Conservation (phyloP, 331 rosid genomes). For the Telfairia occidentalis region DNA sequence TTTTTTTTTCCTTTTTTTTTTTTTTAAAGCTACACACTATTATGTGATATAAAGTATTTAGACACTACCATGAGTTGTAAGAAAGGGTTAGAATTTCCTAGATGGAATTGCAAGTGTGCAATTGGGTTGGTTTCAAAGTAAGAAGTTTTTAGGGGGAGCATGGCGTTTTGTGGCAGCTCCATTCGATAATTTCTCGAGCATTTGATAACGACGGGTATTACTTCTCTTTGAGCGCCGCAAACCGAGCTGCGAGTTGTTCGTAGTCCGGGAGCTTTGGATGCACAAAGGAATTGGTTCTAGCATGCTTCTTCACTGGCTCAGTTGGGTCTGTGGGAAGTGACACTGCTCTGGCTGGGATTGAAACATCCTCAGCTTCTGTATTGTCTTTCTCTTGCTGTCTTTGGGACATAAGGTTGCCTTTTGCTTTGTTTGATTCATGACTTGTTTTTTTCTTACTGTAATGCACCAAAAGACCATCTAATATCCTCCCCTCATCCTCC, state of each 20-base stretch:
- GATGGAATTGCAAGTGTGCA: not conserved
- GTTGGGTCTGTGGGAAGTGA: slow-evolving; percentile 32
- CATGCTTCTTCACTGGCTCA: slow-evolving; percentile 12
- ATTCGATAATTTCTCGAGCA: not conserved
- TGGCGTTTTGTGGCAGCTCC: not conserved
- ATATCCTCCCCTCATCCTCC: slow-evolving; percentile 23
- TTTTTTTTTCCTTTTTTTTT: too few relatives aligned
- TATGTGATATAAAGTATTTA: not conserved
- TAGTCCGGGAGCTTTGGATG: slow-evolving; percentile 77
- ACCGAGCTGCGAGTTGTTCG: slow-evolving; percentile 55
- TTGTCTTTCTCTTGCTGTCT: slow-evolving; percentile 5
- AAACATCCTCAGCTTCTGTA: slow-evolving; percentile 10
- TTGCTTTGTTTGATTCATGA: slow-evolving; percentile 18
- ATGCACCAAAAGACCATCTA: slow-evolving; percentile 44
- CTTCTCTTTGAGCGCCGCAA: slow-evolving; percentile 45
- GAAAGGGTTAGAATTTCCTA: not conserved
- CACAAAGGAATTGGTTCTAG: slow-evolving; percentile 33
- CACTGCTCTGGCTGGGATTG: slow-evolving; percentile 18
- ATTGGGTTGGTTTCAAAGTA: not conserved
- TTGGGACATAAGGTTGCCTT: slow-evolving; percentile 3
- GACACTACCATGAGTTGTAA: not conserved
- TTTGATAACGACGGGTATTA: not conserved
- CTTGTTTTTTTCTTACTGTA: slow-evolving; percentile 32
- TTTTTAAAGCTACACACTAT: not conserved
- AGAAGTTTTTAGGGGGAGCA: not conserved